These are phyloP conservation scores for Boletales sp. DNA, from an alignment of 768 basidiomycete genomes.

Conservation along the genomic window DNA sequence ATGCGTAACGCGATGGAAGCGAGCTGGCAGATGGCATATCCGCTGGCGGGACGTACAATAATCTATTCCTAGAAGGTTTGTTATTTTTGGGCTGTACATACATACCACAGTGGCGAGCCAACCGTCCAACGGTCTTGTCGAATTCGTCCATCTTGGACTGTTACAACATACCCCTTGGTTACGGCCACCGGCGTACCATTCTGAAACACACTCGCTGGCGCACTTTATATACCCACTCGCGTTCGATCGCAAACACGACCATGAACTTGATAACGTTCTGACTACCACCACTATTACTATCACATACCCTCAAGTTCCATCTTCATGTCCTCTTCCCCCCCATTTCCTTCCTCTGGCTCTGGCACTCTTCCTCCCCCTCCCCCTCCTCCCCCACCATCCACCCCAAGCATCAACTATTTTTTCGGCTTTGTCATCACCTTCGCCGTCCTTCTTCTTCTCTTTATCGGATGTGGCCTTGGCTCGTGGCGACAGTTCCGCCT, in stretches of 20 bases:
- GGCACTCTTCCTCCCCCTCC: neutral
- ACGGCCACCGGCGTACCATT: neutral
- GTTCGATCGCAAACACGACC: constrained; percentile 6
- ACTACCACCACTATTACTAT: no score
- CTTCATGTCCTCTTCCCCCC: neutral
- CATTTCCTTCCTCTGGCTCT: neutral
- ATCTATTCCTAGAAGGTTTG: no score
- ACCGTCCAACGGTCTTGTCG: no score
- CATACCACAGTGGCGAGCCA: no score
- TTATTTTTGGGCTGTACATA: no score
- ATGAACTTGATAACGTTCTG: neutral
- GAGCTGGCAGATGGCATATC: no score
- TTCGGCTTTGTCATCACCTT: constrained; percentile 34
- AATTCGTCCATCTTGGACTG: no score
- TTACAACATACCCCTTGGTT: constrained; percentile 2
- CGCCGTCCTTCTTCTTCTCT: constrained; percentile 40
- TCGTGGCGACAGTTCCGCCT: constrained; percentile 39
- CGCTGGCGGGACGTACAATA: no score
- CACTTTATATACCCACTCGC: constrained; percentile 1
- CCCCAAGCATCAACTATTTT: constrained; percentile 27
- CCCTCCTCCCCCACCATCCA: neutral
- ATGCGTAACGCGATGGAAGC: constrained; percentile 9
- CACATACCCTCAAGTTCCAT: no score
- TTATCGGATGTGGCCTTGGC: constrained; percentile 48
- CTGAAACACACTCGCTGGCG: constrained; percentile 15